A percentile compares a stretch with the other conserved stretches of the same genome.
These are phyloP conservation scores for Heliamphora exappendiculata DNA, from an alignment of 148 eudicot species.

Conservation along the genomic window DNA sequence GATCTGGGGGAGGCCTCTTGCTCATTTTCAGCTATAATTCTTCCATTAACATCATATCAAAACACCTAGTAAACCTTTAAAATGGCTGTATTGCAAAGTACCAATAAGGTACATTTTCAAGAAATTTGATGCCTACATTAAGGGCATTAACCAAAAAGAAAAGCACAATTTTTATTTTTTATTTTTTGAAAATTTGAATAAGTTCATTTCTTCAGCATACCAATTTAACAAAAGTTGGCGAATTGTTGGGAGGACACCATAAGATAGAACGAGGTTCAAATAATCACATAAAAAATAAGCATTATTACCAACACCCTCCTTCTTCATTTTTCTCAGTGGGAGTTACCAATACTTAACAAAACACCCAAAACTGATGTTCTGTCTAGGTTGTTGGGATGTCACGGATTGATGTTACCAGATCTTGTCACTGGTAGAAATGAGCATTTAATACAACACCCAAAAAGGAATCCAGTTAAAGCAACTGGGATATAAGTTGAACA, in stretches of 20 bases:
- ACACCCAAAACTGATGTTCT: no score
- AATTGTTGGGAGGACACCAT: no score
- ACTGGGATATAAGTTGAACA: background rate
- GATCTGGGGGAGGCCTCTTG: slow-evolving; percentile 85
- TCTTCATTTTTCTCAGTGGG: no score
- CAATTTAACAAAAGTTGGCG: background rate
- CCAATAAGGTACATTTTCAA: background rate
- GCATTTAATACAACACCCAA: no score
- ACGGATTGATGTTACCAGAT: no score
- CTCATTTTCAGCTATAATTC: slow-evolving; percentile 36
- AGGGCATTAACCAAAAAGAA: background rate
- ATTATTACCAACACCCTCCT: no score
- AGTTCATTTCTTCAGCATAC: background rate
- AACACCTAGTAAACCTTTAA: background rate
- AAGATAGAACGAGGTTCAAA: no score
- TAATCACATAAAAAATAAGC: no score
- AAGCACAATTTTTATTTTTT: background rate
- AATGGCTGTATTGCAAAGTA: background rate
- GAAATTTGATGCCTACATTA: background rate
- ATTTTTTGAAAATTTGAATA: background rate
- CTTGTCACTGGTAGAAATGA: no score
- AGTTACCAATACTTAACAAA: no score
- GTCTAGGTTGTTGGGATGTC: no score
- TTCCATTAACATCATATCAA: slow-evolving; percentile 10
- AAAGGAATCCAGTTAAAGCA: background rate